Evolutionary conservation across 208 protist species (phyloP).

Genomic region (Leptomonas seymouri): DNA sequence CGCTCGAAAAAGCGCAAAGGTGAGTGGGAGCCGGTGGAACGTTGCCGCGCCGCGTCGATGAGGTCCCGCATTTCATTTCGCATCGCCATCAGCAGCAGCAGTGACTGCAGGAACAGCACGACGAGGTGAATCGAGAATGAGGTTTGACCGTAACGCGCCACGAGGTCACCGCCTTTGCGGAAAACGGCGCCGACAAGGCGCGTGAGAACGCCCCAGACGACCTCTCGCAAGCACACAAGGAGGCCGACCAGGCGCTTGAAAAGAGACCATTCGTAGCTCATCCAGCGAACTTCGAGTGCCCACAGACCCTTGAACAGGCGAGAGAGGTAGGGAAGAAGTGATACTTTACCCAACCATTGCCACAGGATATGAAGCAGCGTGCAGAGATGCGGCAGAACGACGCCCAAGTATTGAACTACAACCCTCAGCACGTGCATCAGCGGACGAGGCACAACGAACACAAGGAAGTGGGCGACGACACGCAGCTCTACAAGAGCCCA

Average conservation of each 20-base stretch:
- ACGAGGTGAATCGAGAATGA: constrained; percentile 72
- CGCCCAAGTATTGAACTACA: neutral
- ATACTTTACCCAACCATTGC: neutral
- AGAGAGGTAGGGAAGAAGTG: constrained; percentile 5
- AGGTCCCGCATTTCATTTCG: constrained; percentile 66
- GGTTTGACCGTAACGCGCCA: constrained; percentile 51
- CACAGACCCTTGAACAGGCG: constrained; percentile 10
- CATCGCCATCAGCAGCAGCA: constrained; percentile 63
- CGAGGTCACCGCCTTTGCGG: neutral
- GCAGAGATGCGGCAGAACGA: neutral
- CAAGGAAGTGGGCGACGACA: neutral
- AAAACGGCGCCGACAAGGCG: neutral
- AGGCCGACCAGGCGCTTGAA: constrained; percentile 10
- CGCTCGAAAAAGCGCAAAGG: constrained; percentile 13
- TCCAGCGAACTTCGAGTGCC: constrained; percentile 25
- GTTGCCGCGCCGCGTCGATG: constrained; percentile 18
- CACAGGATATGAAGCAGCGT: neutral
- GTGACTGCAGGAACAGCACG: constrained; percentile 62
- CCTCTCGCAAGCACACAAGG: neutral
- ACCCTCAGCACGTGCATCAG: constrained; percentile 4
- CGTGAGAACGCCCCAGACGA: constrained; percentile 4
- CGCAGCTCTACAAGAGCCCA: constrained; percentile 19
- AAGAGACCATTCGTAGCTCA: constrained; percentile 38
- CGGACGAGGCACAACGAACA: constrained; percentile 5
- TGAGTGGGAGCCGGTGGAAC: neutral